Evolutionary conservation across 108 stramenopile genomes (phyloP), one percentile per base, ranked within the genome.

Genomic region (Cyclotella cryptica): DNA sequence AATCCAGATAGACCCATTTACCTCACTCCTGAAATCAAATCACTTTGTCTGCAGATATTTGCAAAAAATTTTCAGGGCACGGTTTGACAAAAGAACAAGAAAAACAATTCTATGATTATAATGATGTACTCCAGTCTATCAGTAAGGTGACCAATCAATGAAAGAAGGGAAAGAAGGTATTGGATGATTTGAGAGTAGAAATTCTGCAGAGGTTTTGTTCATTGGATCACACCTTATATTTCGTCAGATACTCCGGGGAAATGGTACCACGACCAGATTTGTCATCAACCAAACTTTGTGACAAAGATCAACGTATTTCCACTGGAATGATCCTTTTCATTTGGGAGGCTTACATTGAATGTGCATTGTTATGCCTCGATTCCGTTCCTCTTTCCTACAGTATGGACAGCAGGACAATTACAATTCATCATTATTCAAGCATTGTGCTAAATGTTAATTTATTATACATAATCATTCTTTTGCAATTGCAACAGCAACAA

Each of bases 341-440:
- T 30, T 79, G 78, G 78, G 78, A 71, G 10, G 78, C 78, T 24
- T 79, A 79, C 30, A 66, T 79, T 30, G 78, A 79, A 44, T 57
- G 62, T 44, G 71, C 78, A 54, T 51, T 71, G 17, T 47, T 79
- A 2, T 53, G 46, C 35, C 35, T 53, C n/a, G 43, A 73, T 44
- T 43, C 78, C 1, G 21, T 73, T 63, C 47, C 63, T 41, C 40
- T 63, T 1, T 63, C 61, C 2, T 41, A 63, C 21, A 42, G 17
- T 24, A 63, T 21, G 61, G 40, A 41, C 13, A 40, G 61, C 13
- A 41, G 17, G 61, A 63, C 15, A 35, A 63, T n/a, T n/a, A n/a
- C n/a, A n/a, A n/a, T n/a, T n/a, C n/a, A n/a, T n/a, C n/a, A n/a
- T n/a, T n/a, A n/a, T n/a, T n/a, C n/a, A n/a, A n/a, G n/a, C n/a